phyloP scores from a whole-genome alignment of 163 green algal genomes.

The Scenedesmus sp. region DNA sequence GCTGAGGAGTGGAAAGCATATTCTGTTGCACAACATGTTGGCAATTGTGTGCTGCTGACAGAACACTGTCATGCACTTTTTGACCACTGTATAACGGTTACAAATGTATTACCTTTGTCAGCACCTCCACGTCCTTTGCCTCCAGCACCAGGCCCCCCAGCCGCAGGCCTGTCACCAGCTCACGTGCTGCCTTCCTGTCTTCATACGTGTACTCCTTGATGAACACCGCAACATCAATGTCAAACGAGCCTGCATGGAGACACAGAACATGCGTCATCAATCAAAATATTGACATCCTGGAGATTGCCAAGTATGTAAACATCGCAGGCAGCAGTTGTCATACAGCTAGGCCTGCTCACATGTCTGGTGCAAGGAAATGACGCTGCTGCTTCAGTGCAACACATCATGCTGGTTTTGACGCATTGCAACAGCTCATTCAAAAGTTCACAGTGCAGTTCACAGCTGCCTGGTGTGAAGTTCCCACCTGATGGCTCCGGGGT shows the following conservation, averaged over 20 bases:
- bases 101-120: slow-evolving; percentile 54
- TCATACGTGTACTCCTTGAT: slow-evolving; percentile 40
- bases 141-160: slow-evolving; percentile 62
- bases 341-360: too few species aligned
- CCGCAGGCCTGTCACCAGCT: slow-evolving; percentile 48
- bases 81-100: too few species aligned
- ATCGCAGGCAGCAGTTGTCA: too few species aligned
- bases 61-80: too few species aligned
- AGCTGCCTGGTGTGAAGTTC: neutral
- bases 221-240: slow-evolving; percentile 61
- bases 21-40: neutral
- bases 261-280: neutral
- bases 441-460: neutral
- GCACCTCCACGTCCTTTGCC: slow-evolving; percentile 70
- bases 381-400: too few species aligned
- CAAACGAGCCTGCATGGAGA: slow-evolving; percentile 36
- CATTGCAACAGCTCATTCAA: neutral
- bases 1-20: too few species aligned
- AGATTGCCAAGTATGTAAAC: too few species aligned
- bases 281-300: too few species aligned
- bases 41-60: neutral
- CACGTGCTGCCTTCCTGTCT: slow-evolving; percentile 2
- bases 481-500: slow-evolving; percentile 54
- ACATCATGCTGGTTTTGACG: too few species aligned
- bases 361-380: too few species aligned